Conservation (phyloP, 1,284 basidiomycete genomes). For the Coniophora puteana region DNA sequence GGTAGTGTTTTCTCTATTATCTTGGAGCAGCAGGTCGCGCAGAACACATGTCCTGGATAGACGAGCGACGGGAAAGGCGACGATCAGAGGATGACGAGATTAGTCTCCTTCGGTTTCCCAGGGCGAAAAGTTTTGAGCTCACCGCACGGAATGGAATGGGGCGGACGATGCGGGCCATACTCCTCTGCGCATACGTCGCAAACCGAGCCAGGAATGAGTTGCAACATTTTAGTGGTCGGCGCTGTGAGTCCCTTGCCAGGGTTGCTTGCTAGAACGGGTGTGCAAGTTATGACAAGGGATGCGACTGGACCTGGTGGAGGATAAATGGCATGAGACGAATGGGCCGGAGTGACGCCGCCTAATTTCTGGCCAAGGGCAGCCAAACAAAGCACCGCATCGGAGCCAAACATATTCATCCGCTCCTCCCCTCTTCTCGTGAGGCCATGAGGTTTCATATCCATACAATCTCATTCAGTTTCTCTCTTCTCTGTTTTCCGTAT, state of each 20-base stretch:
- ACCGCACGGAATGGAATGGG: slow-evolving; percentile 79
- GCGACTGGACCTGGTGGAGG: slow-evolving; percentile 28
- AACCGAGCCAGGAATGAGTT: slow-evolving; percentile 71
- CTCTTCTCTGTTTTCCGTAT: too few relatives aligned
- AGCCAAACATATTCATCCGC: slow-evolving; percentile 7
- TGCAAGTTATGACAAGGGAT: slow-evolving; percentile 28
- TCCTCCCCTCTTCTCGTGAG: background rate
- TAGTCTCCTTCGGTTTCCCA: too few relatives aligned
- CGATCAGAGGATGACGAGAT: slow-evolving; percentile 11
- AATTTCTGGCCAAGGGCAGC: slow-evolving; percentile 10
- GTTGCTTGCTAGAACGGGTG: slow-evolving; percentile 28
- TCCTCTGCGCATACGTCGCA: slow-evolving; percentile 86
- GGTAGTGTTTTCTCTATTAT: slow-evolving; percentile 75
- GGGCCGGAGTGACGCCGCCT: slow-evolving; percentile 10
- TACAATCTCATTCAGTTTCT: too few relatives aligned
- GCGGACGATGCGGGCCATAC: slow-evolving; percentile 65
- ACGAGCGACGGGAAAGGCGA: slow-evolving; percentile 20
- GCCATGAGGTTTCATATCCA: too few relatives aligned
- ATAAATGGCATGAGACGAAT: slow-evolving; percentile 32
- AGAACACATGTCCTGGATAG: slow-evolving; percentile 67
- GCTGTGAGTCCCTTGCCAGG: slow-evolving; percentile 33
- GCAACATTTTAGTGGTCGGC: slow-evolving; percentile 61
- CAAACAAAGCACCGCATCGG: slow-evolving; percentile 24
- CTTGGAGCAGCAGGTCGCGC: slow-evolving; percentile 66
- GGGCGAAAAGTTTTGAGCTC: slow-evolving; percentile 22